Base-by-base conservation (phyloP, 176 grass and related monocot genomes). In the Phyllostachys edulis region DNA sequence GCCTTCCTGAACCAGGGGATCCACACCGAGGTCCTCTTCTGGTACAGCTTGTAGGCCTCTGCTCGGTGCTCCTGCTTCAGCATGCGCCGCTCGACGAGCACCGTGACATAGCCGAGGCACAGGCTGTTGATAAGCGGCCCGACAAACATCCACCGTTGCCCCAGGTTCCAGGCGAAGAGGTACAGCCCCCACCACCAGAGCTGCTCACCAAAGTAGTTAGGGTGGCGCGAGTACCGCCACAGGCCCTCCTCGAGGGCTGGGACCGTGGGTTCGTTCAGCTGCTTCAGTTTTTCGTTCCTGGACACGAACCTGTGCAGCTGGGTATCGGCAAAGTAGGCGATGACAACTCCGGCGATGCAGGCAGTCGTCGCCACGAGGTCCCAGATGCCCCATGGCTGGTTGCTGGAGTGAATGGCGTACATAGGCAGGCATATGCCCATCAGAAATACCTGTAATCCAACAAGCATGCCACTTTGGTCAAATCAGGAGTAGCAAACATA, bases 151-250 rank as follows among this genome's bases (percentile, higher is more conserved):
- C 93, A 98, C 7, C 26, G 32, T 10, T 92, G 90, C 3, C 93
- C 93, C 29, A 95, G 36, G 72, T 92, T 98, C 89, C 87, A 95
- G 24, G 93, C 91, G 56, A 95, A 95, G 12, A 98, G 56, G 15
- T 91, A 95, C 52, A 98, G 11, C 0, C 91, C 93, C 96, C 96
- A 98, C 96, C 93, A 98, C 89, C 91, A 98, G 15, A 98, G 91
- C 90, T 98, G 93, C 70, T 98, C 96, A 0, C 93, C 93, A 0
- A 95, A 83, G 50, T 98, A 98, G 87, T 98, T 98, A 0, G 96
- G 96, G 69, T 98, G 96, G n/a, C 96, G 96, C 1, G 96, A 95
- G 82, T 94, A 94, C 38, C 74, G 34, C 93, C 96, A 95, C 4
- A 98, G 67, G 23, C 96, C 93, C 0, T 71, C 80, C 56, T 94